phyloP scores from a whole-genome alignment of 2,329 filamentous ascomycete species.

The Gaeumannomyces tritici region DNA sequence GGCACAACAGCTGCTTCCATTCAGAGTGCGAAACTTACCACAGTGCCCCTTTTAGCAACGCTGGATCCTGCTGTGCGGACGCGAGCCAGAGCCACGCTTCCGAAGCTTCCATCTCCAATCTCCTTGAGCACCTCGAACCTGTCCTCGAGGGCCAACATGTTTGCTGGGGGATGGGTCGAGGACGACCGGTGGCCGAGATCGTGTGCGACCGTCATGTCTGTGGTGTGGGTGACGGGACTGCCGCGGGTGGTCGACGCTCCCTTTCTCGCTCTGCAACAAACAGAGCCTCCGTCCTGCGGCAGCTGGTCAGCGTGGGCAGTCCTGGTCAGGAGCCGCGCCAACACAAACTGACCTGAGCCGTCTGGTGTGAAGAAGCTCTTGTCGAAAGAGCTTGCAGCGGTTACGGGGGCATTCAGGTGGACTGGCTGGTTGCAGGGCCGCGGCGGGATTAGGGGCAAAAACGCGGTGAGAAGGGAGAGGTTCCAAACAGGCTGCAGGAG shows the following conservation, averaged over 20 bases:
- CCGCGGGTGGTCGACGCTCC: not conserved
- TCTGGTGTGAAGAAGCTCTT: constrained; percentile 2
- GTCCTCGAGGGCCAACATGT: constrained; percentile 66
- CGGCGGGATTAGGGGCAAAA: not conserved
- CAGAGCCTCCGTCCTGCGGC: constrained; percentile 3
- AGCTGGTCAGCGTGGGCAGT: not conserved
- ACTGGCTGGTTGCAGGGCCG: not conserved
- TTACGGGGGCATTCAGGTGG: constrained; percentile 6
- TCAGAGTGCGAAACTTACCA: constrained; percentile 52
- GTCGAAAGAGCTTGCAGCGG: constrained; percentile 5
- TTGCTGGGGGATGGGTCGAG: constrained; percentile 34
- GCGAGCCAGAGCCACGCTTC: constrained; percentile 85
- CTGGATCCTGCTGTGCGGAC: constrained; percentile 84
- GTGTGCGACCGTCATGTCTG: constrained; percentile 63
- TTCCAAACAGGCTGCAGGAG: not conserved
- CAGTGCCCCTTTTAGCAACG: constrained; percentile 79
- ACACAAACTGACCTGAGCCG: not conserved
- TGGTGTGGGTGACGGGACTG: constrained; percentile 16
- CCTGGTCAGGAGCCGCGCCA: not conserved
- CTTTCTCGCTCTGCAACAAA: not conserved
- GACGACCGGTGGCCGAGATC: constrained; percentile 62
- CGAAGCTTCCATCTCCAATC: constrained; percentile 97
- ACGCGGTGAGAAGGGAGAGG: not conserved
- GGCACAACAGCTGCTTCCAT: not conserved
- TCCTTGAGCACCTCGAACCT: constrained; percentile 96